Evolutionary conservation across 2,329 filamentous ascomycete species (phyloP), one percentile per base, ranked within the genome.

Genomic region (Epichloe gansuensis): DNA sequence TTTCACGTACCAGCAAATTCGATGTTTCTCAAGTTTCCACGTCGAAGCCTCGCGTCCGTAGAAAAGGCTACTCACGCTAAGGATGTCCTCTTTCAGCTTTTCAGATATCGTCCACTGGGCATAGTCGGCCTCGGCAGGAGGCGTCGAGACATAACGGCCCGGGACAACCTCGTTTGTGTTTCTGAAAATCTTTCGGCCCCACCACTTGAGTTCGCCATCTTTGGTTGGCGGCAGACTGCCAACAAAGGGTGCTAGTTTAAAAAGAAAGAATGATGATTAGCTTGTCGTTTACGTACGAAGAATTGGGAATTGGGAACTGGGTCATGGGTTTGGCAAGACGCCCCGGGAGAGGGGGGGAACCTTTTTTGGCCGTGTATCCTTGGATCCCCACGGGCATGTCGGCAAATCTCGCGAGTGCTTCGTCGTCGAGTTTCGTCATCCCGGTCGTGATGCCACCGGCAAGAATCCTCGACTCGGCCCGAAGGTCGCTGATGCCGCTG

Each of bases 1-100:
- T 31, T 3, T 23, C 5, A 67, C 75, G 64, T 64, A 84, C 81
- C 82, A 85, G 73, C 81, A 85, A 53, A 85, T 78, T 5, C 82
- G 74, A 60, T 82, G 75, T 60, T 82, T 78, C 52, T 75, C 74
- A 64, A 81, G 74, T 55, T 77, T 74, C 79, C 77, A 83, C 43
- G 66, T 61, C 12, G 70, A 71, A 35, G 75, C 74, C 21, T 75
- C 74, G 47, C 73, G 71, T 8, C 80, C 81, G 57, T 82, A 84
- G 56, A 81, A 82, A 1, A 77, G 70, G 45, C 74, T 66, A 52
- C 75, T 77, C 2, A 78, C 74, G 44, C 77, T 67, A n/a, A 71
- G 62, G 40, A 84, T 78, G 54, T 84, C 81, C 42, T 77, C 67
- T 61, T 80, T 78, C 9, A 84, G 69, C 21, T 66, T 64, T 2